phyloP scores from a whole-genome alignment of 2,329 filamentous ascomycete genomes.

The Botrytis hyacinthi region DNA sequence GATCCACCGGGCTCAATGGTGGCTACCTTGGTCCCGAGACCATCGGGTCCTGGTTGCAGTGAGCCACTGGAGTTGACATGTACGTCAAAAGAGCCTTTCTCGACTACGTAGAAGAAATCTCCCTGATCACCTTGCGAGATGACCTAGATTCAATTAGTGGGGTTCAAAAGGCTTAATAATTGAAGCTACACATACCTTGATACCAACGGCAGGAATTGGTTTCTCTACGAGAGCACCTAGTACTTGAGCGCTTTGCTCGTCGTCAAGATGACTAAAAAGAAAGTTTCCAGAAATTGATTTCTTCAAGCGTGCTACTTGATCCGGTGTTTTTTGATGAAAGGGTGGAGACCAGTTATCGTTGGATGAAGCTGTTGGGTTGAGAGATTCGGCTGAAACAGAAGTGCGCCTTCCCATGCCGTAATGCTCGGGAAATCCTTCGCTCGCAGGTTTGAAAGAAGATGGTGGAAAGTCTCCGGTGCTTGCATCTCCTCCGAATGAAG shows the following conservation, averaged over 20 bases:
- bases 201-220: constrained; percentile 86
- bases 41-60: constrained; percentile 75
- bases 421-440: constrained; percentile 79
- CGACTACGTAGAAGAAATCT: constrained; percentile 97
- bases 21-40: constrained; percentile 79
- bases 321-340: constrained; percentile 74
- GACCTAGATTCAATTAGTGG: constrained; percentile 54
- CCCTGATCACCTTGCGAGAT: constrained; percentile 94
- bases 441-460: constrained; percentile 40
- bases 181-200: constrained; percentile 51
- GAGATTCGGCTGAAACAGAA: constrained; percentile 93
- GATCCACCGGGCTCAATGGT: constrained; percentile 84
- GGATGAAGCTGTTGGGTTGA: constrained; percentile 81
- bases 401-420: constrained; percentile 93
- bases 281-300: constrained; percentile 86
- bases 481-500: constrained; percentile 48
- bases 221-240: constrained; percentile 92
- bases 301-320: constrained; percentile 78
- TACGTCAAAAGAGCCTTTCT: constrained; percentile 85
- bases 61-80: constrained; percentile 79
- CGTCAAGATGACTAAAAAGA: constrained; percentile 89
- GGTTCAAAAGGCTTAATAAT: neutral
- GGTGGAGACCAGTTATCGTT: constrained; percentile 91
- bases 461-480: constrained; percentile 46
- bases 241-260: constrained; percentile 85